phyloP scores from a whole-genome alignment of 768 basidiomycete species.

The Trametes coccinea region DNA sequence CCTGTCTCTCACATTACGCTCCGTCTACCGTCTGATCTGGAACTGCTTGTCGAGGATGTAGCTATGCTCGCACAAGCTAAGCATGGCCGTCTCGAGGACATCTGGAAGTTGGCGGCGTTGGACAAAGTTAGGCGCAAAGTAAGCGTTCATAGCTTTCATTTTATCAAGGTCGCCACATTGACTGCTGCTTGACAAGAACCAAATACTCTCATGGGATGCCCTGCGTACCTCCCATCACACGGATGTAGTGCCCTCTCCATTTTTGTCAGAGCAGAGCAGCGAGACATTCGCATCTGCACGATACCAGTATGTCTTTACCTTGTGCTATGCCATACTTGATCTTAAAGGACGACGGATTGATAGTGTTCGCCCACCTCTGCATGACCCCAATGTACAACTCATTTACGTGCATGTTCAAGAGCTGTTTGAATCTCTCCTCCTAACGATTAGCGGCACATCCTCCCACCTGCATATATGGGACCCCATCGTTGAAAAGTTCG shows the following conservation, averaged over 20 bases:
- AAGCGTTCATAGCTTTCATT: background rate
- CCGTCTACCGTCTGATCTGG: slow-evolving; percentile 7
- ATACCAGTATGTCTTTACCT: slow-evolving; percentile 49
- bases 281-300: slow-evolving; percentile 55
- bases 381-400: slow-evolving; percentile 39
- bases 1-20: background rate
- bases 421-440: slow-evolving; percentile 53
- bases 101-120: slow-evolving; percentile 11
- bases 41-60: slow-evolving; percentile 9
- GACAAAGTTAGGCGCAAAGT: slow-evolving; percentile 1
- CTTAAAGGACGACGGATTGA: background rate
- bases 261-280: slow-evolving; percentile 68
- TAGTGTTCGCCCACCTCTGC: slow-evolving; percentile 52
- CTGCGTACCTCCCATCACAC: slow-evolving; percentile 39
- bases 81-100: background rate
- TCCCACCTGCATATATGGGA: slow-evolving; percentile 72
- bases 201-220: slow-evolving; percentile 59
- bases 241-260: slow-evolving; percentile 45
- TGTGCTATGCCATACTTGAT: too few species aligned
- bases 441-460: slow-evolving; percentile 64
- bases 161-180: background rate
- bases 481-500: slow-evolving; percentile 52
- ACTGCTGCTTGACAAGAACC: slow-evolving; percentile 3
- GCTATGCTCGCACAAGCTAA: background rate
- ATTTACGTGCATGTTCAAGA: slow-evolving; percentile 49